These are phyloP conservation scores for Helotiales sp. DNA, from an alignment of 2,329 filamentous ascomycete species.

Conservation along the genomic window DNA sequence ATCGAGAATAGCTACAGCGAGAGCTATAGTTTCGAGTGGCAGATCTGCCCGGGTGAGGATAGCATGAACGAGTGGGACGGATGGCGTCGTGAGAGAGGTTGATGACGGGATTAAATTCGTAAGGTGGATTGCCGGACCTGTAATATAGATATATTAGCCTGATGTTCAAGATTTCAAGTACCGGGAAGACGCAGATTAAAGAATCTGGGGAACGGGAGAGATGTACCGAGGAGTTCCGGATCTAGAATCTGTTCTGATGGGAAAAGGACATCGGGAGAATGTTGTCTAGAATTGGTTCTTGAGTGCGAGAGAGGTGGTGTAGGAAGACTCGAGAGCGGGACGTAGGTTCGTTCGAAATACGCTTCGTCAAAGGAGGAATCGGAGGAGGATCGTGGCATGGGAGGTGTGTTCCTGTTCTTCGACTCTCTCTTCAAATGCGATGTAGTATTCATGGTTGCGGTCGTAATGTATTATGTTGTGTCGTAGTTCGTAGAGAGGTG, in stretches of 20 bases:
- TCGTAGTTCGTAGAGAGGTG: constrained; percentile 3
- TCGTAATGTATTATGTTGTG: not conserved
- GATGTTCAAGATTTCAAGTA: constrained; percentile 5
- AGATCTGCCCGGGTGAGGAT: constrained; percentile 59
- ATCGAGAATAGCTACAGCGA: constrained; percentile 67
- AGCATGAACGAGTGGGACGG: constrained; percentile 58
- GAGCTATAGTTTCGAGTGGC: constrained; percentile 60
- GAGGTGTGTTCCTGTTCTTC: constrained; percentile 22
- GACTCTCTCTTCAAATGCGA: constrained; percentile 23
- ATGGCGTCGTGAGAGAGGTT: constrained; percentile 59
- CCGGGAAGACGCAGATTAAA: not conserved
- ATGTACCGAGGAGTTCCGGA: constrained; percentile 31
- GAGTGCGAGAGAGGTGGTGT: constrained; percentile 59
- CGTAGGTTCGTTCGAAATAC: constrained; percentile 59
- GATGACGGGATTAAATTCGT: constrained; percentile 65
- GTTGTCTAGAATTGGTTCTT: constrained; percentile 18
- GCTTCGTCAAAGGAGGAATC: constrained; percentile 42
- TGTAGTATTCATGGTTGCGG: constrained; percentile 11
- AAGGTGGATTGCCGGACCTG: constrained; percentile 66
- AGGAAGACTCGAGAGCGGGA: constrained; percentile 66
- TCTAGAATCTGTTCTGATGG: constrained; percentile 30
- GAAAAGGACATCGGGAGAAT: constrained; percentile 19
- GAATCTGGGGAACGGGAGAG: constrained; percentile 7
- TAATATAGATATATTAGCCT: constrained; percentile 29
- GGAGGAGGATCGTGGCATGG: constrained; percentile 28